These are phyloP conservation scores for Saururus chinensis DNA, from an alignment of 164 flowering plant genomes.

Conservation along the genomic window DNA sequence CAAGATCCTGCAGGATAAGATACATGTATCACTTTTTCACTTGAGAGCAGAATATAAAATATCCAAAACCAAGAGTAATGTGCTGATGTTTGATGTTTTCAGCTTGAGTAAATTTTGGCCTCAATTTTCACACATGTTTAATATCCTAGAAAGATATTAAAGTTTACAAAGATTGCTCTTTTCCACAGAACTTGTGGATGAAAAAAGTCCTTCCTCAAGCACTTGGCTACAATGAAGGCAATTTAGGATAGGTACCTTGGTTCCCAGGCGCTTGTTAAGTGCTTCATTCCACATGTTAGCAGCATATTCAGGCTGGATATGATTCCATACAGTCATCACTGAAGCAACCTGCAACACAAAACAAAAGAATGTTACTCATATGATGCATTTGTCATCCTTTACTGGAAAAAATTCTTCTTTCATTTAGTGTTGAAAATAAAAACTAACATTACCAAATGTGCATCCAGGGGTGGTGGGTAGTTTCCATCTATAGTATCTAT, in stretches of 20 bases:
- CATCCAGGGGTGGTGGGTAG: conserved; percentile 95
- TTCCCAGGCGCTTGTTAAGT: conserved; percentile 86
- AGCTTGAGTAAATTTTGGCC: background rate
- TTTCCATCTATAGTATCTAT: conserved; percentile 72
- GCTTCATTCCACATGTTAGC: conserved; percentile 99
- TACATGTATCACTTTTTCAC: background rate
- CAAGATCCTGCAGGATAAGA: conserved; percentile 44
- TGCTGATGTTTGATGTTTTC: background rate
- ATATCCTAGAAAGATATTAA: background rate
- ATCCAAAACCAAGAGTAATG: background rate
- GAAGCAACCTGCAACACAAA: conserved; percentile 66
- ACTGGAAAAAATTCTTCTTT: background rate
- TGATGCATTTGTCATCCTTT: background rate
- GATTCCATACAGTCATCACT: conserved; percentile 84
- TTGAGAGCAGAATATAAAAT: background rate
- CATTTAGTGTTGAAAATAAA: background rate
- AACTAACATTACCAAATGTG: conserved; percentile 56
- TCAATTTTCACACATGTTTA: background rate
- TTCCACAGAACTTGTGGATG: too few species aligned
- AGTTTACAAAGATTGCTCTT: too few species aligned
- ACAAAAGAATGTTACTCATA: background rate
- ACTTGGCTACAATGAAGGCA: background rate
- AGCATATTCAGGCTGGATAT: conserved; percentile 76
- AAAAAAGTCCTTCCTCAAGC: background rate
- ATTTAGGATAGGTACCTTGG: conserved; percentile 35